Base-by-base conservation (phyloP, 495 filamentous ascomycete species). In the Durotheca rogersii region DNA sequence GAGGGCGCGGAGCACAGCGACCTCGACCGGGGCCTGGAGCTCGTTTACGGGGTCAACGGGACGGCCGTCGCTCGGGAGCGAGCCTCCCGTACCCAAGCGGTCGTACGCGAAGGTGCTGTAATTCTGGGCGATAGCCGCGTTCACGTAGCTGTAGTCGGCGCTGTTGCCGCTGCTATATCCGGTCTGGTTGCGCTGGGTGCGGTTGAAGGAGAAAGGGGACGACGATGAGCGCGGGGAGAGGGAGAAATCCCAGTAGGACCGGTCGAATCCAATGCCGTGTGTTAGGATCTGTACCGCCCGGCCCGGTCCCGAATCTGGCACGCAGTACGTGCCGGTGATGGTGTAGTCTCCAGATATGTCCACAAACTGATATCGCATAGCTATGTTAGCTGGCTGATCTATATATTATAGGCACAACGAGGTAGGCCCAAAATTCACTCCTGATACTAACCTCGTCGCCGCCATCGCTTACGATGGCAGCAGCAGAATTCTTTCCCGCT, bases 221-320 rank as follows among this genome's bases (percentile, higher is more conserved):
- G n/a, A n/a, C n/a, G n/a, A n/a, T n/a, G n/a, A n/a, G n/a, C n/a
- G n/a, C n/a, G n/a, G n/a, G n/a, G n/a, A n/a, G n/a, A n/a, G n/a
- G n/a, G n/a, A n/a, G 60, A 71, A 76, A 49, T 84, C 79, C 81
- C 82, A 85, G 66, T 85, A 86, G 6, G 71, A 77, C 25, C 75
- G 79, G 50, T 82, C 79, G 51, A 81, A 83, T 10, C 78, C 80
- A 57, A 83, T 71, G 25, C 83, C 82, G 58, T 86, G 82, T 0
- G 81, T 82, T 4, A 85, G 61, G 31, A 86, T 49, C 58, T 85
- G 82, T 6, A 85, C 59, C 1, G 58, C 66, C 7, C 65, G 59
- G 36, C 59, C 64, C 0, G 59, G 62, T 3, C 60, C 67, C 7
- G 46, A 63, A 36, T 64, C 61, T 1, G 73, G 78, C 38, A 63